phyloP scores from a whole-genome alignment of 352 stramenopile species.

The Globisporangium lucens region DNA sequence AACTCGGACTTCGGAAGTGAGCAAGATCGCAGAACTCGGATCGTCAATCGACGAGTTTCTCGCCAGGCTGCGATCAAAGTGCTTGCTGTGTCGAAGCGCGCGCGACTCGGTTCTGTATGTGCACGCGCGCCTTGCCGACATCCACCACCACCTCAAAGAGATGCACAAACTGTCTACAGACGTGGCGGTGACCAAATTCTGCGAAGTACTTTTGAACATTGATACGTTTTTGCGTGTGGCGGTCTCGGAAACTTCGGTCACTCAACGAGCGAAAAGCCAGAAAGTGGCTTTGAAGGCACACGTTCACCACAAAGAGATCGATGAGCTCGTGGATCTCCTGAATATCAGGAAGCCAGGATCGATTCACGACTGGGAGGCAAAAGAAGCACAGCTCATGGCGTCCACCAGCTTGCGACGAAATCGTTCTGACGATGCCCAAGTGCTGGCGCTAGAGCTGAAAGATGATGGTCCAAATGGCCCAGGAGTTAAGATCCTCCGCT shows the following conservation, averaged over 20 bases:
- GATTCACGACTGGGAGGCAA: conserved; percentile 11
- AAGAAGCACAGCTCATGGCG: background rate
- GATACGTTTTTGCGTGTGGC: conserved; percentile 10
- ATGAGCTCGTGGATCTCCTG: conserved; percentile 10
- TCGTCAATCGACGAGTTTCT: conserved; percentile 10
- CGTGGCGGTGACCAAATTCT: conserved; percentile 6
- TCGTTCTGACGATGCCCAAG: background rate
- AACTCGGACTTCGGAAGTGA: background rate
- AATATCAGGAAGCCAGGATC: background rate
- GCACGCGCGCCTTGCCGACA: conserved; percentile 8
- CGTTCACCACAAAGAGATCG: conserved; percentile 15
- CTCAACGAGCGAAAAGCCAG: conserved; percentile 2
- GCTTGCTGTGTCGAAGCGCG: conserved; percentile 3
- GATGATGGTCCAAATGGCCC: no score
- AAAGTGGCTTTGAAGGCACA: conserved; percentile 8
- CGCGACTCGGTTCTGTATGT: conserved; percentile 11
- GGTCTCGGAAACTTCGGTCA: conserved; percentile 9
- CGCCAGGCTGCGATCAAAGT: conserved; percentile 6
- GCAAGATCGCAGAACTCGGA: background rate
- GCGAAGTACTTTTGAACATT: conserved; percentile 8
- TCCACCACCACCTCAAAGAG: conserved; percentile 11
- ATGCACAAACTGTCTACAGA: conserved; percentile 16
- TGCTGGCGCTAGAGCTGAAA: background rate
- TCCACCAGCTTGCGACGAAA: background rate
- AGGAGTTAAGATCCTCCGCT: conserved; percentile 7